Percentiles rank a stretch among this genome's conserved stretches.
phyloP scores from a whole-genome alignment of 1,139 yeast genomes.

The Saccharomyces hybrid region DNA sequence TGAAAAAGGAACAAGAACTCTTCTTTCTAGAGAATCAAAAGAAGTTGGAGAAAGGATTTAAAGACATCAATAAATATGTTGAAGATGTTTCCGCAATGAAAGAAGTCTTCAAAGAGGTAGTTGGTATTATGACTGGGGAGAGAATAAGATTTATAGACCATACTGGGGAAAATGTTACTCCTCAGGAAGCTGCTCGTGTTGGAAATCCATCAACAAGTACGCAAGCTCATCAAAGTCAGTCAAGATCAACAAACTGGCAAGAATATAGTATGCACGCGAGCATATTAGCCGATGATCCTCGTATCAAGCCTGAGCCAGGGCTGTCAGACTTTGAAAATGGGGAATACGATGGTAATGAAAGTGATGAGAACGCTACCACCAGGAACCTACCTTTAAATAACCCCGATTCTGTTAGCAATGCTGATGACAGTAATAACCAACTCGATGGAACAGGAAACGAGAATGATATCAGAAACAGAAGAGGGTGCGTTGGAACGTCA shows the following conservation, averaged over 20 bases:
- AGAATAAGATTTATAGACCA: conserved; percentile 35
- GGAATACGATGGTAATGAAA: not conserved
- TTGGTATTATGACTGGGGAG: conserved; percentile 36
- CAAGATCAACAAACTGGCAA: not conserved
- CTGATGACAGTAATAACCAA: not conserved
- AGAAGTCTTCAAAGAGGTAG: conserved; percentile 31
- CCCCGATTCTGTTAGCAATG: not conserved
- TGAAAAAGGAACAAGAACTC: conserved; percentile 34
- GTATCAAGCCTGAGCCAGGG: not conserved
- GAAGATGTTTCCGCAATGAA: conserved; percentile 24
- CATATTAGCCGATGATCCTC: not conserved
- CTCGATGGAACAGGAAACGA: not conserved
- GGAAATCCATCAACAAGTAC: not conserved
- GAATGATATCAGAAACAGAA: conserved; percentile 2
- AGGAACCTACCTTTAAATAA: not conserved
- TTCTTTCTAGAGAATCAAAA: conserved; percentile 15
- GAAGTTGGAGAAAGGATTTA: conserved; percentile 18
- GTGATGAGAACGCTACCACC: not conserved
- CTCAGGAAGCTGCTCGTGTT: conserved; percentile 4
- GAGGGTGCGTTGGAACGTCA: conserved; percentile 1
- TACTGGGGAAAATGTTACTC: conserved; percentile 34
- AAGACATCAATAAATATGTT: conserved; percentile 15
- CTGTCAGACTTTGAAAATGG: conserved; percentile 2
- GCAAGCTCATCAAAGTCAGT: not conserved
- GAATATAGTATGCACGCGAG: not conserved